Conservation (phyloP, 2,329 filamentous ascomycete species). For the Helotiales sp. region DNA sequence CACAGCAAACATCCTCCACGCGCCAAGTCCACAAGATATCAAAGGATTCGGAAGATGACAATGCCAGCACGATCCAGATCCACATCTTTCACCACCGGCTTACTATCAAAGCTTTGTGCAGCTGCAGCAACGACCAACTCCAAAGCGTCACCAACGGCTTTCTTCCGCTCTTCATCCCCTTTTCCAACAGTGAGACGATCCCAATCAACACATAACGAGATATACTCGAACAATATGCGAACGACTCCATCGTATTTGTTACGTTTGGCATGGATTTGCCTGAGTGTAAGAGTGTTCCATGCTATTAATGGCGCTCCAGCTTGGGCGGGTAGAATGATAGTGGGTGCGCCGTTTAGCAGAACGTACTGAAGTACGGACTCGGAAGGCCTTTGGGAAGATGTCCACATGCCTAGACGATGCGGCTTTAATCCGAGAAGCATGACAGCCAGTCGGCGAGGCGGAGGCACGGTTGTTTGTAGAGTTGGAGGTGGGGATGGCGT, state of each 20-base stretch:
- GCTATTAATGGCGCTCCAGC: constrained; percentile 17
- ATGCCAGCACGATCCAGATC: constrained; percentile 19
- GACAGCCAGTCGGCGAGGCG: constrained; percentile 14
- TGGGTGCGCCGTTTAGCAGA: constrained; percentile 15
- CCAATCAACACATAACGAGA: constrained; percentile 18
- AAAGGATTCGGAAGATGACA: constrained; percentile 15
- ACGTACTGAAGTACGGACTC: constrained; percentile 17
- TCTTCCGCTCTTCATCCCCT: constrained; percentile 14
- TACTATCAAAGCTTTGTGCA: constrained; percentile 15
- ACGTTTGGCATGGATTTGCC: constrained; percentile 12
- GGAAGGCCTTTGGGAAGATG: constrained; percentile 12
- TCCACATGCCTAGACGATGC: constrained; percentile 18
- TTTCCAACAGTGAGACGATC: constrained; percentile 15
- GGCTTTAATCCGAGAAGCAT: constrained; percentile 16
- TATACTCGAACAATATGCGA: constrained; percentile 16
- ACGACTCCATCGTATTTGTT: constrained; percentile 13
- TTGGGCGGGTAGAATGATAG: constrained; percentile 15
- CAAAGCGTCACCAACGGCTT: constrained; percentile 15
- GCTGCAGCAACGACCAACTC: constrained; percentile 16
- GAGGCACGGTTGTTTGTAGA: constrained; percentile 10
- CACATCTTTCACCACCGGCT: constrained; percentile 14
- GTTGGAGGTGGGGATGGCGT: constrained; percentile 12
- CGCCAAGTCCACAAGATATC: neutral
- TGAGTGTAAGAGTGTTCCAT: constrained; percentile 17
- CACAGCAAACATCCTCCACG: too few relatives aligned